Conservation (phyloP, 192 early-diverging fungal genomes). For the Radiomyces spectabilis region DNA sequence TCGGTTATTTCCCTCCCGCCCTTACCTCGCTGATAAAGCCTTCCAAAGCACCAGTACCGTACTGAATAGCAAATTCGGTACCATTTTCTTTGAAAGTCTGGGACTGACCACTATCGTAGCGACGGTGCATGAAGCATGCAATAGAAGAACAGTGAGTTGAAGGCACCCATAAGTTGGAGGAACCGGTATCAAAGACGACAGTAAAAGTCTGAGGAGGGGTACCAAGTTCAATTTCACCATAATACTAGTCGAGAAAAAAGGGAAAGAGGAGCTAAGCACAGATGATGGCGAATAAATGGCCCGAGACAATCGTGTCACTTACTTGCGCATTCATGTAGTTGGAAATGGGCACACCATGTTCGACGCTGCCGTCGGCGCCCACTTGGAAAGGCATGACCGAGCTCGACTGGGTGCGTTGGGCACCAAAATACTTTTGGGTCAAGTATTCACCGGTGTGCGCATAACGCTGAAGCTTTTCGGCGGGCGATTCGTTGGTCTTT, state of each 20-base stretch:
- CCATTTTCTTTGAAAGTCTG: constrained; percentile 79
- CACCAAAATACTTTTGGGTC: constrained; percentile 73
- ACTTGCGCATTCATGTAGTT: constrained; percentile 93
- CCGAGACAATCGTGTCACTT: not conserved
- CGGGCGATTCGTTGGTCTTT: constrained; percentile 55
- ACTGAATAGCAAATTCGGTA: constrained; percentile 91
- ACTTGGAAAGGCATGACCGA: constrained; percentile 30
- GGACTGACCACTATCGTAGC: constrained; percentile 83
- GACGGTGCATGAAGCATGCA: constrained; percentile 89
- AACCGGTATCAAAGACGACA: constrained; percentile 93
- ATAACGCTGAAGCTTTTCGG: constrained; percentile 53
- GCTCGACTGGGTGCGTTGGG: constrained; percentile 14
- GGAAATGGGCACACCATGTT: constrained; percentile 72
- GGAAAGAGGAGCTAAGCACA: not conserved
- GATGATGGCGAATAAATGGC: not conserved
- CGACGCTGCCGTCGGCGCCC: constrained; percentile 44
- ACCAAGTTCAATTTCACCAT: constrained; percentile 80
- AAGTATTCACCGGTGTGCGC: constrained; percentile 58
- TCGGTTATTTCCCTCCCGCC: too few relatives aligned
- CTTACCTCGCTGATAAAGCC: constrained; percentile 81
- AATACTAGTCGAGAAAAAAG: constrained; percentile 61
- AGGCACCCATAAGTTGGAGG: constrained; percentile 95
- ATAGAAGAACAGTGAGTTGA: constrained; percentile 90
- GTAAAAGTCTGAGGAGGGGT: constrained; percentile 88
- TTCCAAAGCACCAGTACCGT: constrained; percentile 89